Evolutionary conservation across 108 stramenopile species (phyloP).

Genomic region (Conticribra guillardii): DNA sequence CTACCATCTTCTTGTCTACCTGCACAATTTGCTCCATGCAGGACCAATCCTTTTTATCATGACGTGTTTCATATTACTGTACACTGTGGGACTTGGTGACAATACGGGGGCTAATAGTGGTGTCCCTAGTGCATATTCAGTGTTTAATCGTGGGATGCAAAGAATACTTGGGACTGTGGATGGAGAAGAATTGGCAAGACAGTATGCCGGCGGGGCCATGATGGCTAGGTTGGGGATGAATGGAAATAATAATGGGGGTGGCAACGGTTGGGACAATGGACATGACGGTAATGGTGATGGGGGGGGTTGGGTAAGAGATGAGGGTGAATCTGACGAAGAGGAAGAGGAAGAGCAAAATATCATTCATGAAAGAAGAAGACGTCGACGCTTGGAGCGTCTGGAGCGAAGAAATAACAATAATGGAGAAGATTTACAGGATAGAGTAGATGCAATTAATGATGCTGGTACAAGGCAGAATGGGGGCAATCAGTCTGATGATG

Average conservation of each 20-base stretch:
- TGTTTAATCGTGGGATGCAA: slow-evolving; percentile 83
- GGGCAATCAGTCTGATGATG: not conserved
- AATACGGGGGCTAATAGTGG: slow-evolving; percentile 48
- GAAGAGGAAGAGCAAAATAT: slow-evolving; percentile 32
- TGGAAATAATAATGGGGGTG: slow-evolving; percentile 9
- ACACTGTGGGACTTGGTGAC: slow-evolving; percentile 80
- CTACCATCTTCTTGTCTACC: slow-evolving; percentile 12
- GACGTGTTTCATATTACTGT: slow-evolving; percentile 59
- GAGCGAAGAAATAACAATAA: slow-evolving; percentile 18
- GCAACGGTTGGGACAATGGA: not conserved
- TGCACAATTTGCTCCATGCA: slow-evolving; percentile 55
- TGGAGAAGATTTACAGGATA: slow-evolving; percentile 1
- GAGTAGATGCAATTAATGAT: slow-evolving; percentile 8
- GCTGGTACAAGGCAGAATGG: slow-evolving; percentile 18
- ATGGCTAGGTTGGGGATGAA: slow-evolving; percentile 11
- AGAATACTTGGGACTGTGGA: slow-evolving; percentile 76
- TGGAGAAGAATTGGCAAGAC: slow-evolving; percentile 70
- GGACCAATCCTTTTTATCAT: slow-evolving; percentile 76
- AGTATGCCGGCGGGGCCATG: slow-evolving; percentile 72
- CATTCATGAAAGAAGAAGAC: slow-evolving; percentile 33
- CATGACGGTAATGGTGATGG: slow-evolving; percentile 13
- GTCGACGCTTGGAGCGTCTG: slow-evolving; percentile 37
- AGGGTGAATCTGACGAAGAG: slow-evolving; percentile 20
- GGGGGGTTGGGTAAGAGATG: slow-evolving; percentile 18
- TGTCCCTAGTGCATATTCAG: slow-evolving; percentile 75